Conservation (phyloP, 1,284 basidiomycete species). For the Sparassis latifolia region DNA sequence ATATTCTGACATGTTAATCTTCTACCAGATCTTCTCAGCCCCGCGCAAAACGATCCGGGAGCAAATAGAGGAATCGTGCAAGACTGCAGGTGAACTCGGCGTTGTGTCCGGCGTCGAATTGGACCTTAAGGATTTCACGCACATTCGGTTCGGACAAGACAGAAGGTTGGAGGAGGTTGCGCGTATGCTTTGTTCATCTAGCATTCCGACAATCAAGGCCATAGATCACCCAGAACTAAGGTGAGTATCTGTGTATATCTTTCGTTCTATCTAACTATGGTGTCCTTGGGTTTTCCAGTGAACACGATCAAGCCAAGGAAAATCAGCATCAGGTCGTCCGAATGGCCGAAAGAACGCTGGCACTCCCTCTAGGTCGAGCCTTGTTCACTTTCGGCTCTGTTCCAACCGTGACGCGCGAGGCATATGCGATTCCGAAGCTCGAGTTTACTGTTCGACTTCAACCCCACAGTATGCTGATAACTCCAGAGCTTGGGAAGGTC, state of each 20-base stretch:
- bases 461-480: slow-evolving; percentile 57
- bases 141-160: slow-evolving; percentile 83
- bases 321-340: slow-evolving; percentile 75
- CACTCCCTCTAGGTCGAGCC: slow-evolving; percentile 80
- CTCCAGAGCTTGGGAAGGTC: slow-evolving; percentile 62
- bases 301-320: slow-evolving; percentile 75
- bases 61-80: slow-evolving; percentile 44
- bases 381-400: slow-evolving; percentile 84
- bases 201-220: slow-evolving; percentile 57
- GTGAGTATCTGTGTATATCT: slow-evolving; percentile 32
- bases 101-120: slow-evolving; percentile 64
- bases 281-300: slow-evolving; percentile 35
- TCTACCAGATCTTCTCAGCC: slow-evolving; percentile 34
- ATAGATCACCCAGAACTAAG: slow-evolving; percentile 67
- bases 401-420: slow-evolving; percentile 63
- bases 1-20: background rate
- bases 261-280: background rate
- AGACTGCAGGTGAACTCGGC: slow-evolving; percentile 46
- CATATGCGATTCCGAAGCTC: slow-evolving; percentile 75
- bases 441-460: slow-evolving; percentile 74
- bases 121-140: slow-evolving; percentile 65
- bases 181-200: slow-evolving; percentile 79
- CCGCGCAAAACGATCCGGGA: slow-evolving; percentile 44
- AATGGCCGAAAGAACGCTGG: slow-evolving; percentile 79
- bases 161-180: slow-evolving; percentile 82